These are phyloP conservation scores for Colletotrichum higginsianum DNA, from an alignment of 2,329 filamentous ascomycete genomes.

Conservation along the genomic window DNA sequence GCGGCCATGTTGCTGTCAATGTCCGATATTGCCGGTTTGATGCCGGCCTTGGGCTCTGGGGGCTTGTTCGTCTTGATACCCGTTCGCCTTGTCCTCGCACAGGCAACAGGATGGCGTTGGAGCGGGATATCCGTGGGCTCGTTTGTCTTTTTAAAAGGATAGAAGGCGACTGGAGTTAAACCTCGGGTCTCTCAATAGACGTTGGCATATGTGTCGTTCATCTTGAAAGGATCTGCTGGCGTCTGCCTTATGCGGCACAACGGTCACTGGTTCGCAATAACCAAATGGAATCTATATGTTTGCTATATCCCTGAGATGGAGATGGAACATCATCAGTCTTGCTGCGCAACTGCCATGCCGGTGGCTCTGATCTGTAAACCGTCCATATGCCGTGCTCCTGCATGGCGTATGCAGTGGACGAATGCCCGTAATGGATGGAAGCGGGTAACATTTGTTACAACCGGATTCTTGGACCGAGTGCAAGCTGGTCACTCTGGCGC, in stretches of 20 bases:
- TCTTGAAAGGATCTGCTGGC: constrained; percentile 8
- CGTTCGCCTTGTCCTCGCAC: neutral
- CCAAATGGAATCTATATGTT: constrained; percentile 7
- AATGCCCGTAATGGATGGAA: neutral
- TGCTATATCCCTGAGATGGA: neutral
- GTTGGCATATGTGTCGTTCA: constrained; percentile 34
- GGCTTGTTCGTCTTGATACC: constrained; percentile 25
- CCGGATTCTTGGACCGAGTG: too few relatives aligned
- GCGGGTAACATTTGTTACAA: neutral
- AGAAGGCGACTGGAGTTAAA: constrained; percentile 34
- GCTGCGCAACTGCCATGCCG: neutral
- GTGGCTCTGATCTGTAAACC: neutral
- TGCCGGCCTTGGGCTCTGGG: constrained; percentile 35
- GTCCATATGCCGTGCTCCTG: neutral
- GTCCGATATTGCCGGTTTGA: constrained; percentile 7
- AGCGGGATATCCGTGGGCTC: constrained; percentile 20
- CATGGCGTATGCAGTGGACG: neutral
- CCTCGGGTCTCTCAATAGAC: constrained; percentile 1
- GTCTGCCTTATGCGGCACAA: constrained; percentile 9
- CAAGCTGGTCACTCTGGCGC: too few relatives aligned
- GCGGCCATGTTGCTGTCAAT: constrained; percentile 4
- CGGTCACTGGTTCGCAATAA: neutral
- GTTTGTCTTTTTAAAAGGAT: constrained; percentile 2
- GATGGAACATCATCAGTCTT: neutral
- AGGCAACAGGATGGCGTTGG: constrained; percentile 33